phyloP scores from a whole-genome alignment of 495 filamentous ascomycete genomes.

The Hypoxylon fragiforme region DNA sequence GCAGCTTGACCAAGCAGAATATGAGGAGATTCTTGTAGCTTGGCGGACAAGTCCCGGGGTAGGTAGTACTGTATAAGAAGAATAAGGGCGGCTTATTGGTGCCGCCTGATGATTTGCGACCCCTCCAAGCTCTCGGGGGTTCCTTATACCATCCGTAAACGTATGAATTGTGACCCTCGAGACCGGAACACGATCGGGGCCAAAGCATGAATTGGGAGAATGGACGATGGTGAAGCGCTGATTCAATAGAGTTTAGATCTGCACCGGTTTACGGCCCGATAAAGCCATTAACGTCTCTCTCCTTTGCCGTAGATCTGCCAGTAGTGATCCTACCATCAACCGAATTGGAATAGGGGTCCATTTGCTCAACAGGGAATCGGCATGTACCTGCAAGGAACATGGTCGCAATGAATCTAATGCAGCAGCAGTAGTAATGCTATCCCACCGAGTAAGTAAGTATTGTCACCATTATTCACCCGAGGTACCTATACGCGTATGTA shows the following conservation, averaged over 20 bases:
- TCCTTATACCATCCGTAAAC: neutral
- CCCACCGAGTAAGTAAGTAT: no score
- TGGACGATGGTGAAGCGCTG: constrained; percentile 4
- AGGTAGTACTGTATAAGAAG: constrained; percentile 9
- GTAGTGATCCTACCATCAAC: no score
- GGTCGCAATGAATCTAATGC: no score
- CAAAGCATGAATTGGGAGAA: neutral
- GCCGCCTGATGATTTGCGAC: constrained; percentile 19
- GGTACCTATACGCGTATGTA: no score
- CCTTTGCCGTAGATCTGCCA: constrained; percentile 23
- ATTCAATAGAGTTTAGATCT: constrained; percentile 28
- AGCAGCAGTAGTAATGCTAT: no score
- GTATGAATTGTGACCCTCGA: constrained; percentile 32
- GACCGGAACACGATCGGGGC: constrained; percentile 23
- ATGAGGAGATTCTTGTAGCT: constrained; percentile 4
- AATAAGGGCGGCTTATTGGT: constrained; percentile 15
- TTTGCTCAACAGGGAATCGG: neutral
- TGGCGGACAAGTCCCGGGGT: constrained; percentile 18
- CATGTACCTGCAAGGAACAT: neutral
- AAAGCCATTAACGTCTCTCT: constrained; percentile 1
- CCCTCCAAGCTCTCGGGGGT: constrained; percentile 4
- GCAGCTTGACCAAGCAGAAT: constrained; percentile 4
- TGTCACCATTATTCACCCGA: no score
- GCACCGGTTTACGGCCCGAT: constrained; percentile 27
- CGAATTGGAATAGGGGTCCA: neutral